Percentiles rank a stretch among this genome's conserved stretches.
These are phyloP conservation scores for Linderina pennispora DNA, from an alignment of 192 early-diverging fungal species.

Conservation along the genomic window DNA sequence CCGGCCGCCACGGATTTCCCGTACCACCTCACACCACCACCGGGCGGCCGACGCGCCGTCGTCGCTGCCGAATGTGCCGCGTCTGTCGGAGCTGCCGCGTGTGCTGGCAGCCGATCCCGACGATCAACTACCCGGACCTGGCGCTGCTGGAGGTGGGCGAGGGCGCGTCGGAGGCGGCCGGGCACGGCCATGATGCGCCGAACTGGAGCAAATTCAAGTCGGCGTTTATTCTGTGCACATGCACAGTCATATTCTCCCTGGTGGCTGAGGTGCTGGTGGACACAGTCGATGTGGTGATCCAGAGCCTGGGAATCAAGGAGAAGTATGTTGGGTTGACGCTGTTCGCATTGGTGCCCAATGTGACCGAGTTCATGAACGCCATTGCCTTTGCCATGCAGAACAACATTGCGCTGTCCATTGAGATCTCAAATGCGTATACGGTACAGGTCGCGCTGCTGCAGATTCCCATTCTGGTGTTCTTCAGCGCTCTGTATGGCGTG, in stretches of 20 bases:
- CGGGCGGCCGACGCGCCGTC: slow-evolving; percentile 29
- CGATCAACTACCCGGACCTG: slow-evolving; percentile 38
- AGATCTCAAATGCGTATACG: slow-evolving; percentile 95
- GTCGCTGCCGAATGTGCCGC: slow-evolving; percentile 41
- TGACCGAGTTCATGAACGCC: slow-evolving; percentile 92
- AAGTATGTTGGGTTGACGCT: slow-evolving; percentile 91
- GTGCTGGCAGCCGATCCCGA: slow-evolving; percentile 45
- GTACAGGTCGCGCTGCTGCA: slow-evolving; percentile 93
- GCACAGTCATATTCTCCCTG: slow-evolving; percentile 79
- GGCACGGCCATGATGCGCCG: slow-evolving; percentile 83
- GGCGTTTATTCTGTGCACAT: slow-evolving; percentile 68
- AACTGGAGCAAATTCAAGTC: slow-evolving; percentile 84
- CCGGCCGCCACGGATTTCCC: background rate
- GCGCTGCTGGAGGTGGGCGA: slow-evolving; percentile 34
- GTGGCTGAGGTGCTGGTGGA: slow-evolving; percentile 92
- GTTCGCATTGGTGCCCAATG: slow-evolving; percentile 92
- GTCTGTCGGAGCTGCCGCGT: slow-evolving; percentile 42
- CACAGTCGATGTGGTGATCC: slow-evolving; percentile 76
- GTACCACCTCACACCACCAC: background rate
- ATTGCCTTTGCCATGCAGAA: slow-evolving; percentile 91
- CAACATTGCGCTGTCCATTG: slow-evolving; percentile 80
- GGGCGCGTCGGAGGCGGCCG: slow-evolving; percentile 53
- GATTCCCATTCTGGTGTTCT: slow-evolving; percentile 88
- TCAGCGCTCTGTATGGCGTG: slow-evolving; percentile 61
- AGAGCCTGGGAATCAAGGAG: slow-evolving; percentile 59